Percentiles rank a stretch among this genome's conserved stretches.
phyloP scores from a whole-genome alignment of 192 early-diverging fungal species.

The Mortierella claussenii region DNA sequence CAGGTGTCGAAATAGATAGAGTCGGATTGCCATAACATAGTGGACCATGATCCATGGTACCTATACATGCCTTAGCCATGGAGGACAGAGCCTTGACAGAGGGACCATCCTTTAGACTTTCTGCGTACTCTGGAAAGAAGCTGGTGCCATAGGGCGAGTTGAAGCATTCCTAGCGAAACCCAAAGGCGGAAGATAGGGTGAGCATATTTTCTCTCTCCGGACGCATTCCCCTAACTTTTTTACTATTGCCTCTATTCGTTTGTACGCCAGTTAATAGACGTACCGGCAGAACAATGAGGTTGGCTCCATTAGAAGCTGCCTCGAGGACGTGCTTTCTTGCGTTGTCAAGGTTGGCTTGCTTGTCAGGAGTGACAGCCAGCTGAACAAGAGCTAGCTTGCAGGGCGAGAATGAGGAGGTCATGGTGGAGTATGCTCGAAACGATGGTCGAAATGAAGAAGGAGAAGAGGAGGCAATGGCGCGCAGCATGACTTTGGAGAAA shows the following conservation, averaged over 20 bases:
- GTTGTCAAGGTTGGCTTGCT: constrained; percentile 80
- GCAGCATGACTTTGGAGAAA: constrained; percentile 25
- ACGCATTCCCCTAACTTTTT: no score
- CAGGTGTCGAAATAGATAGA: no score
- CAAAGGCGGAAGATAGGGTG: no score
- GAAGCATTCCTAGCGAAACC: constrained; percentile 91
- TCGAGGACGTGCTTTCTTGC: constrained; percentile 85
- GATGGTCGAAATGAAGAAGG: constrained; percentile 14
- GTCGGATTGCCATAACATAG: no score
- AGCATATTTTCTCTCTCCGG: no score
- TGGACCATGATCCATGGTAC: no score
- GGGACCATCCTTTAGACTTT: constrained; percentile 76
- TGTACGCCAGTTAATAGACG: no score
- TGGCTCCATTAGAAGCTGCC: constrained; percentile 83
- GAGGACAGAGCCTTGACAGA: constrained; percentile 77
- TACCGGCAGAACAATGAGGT: constrained; percentile 93
- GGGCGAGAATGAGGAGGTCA: constrained; percentile 26
- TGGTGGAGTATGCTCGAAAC: constrained; percentile 25
- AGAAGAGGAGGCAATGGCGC: constrained; percentile 11
- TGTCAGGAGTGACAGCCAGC: constrained; percentile 79
- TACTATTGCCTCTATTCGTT: no score
- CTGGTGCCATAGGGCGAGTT: constrained; percentile 97
- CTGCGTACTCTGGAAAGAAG: constrained; percentile 93
- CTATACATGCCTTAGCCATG: constrained; percentile 83
- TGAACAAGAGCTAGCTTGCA: constrained; percentile 84